Base-by-base conservation (phyloP, 495 filamentous ascomycete species). In the Chaetomium cochliodes region DNA sequence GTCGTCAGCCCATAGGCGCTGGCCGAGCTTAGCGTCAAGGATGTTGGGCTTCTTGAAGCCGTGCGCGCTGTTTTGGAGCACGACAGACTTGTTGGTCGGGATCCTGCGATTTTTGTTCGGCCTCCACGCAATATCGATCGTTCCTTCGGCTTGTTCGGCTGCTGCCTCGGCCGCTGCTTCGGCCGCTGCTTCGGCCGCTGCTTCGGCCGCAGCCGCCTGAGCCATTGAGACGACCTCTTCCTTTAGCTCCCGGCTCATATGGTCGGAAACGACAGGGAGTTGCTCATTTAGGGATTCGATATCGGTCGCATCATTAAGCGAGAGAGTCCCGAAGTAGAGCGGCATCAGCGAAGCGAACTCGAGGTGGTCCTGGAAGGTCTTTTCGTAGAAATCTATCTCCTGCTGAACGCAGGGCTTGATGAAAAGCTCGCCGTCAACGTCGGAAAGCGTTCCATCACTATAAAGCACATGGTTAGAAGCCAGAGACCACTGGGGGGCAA, bases 331-430 rank as follows among this genome's bases (percentile, higher is more conserved):
- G 74, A 93, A 82, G 76, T 86, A 98, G 11, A 84, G 84, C 60
- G 94, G 93, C 81, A 98, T 94, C 71, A 90, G 86, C 23, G 86
- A 85, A 22, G 85, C 84, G 68, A 97, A 89, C 5, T 80, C 82
- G 22, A 87, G 87, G 69, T 96, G 92, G 18, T 79, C 71, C 11
- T 65, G 62, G 57, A 76, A 69, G 46, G 87, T 87, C 28, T 88
- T 85, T 76, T 97, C 88, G 84, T 99, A 99, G 78, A 99, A 99
- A 28, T 86, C 85, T 63, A 97, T 86, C 78, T 99, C 94, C 63
- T 86, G 84, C 49, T 84, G 75, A 8, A 91, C 96, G 77, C 94
- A 97, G 33, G 94, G 94, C 77, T 99, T 99, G 74, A 97, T 91
- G 72, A 99, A 88, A 20, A 97, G 80, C 62, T 89, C 84, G 70